Evolutionary conservation across 345 rosid genomes (phyloP).

Genomic region (Eucalyptus tenuipes): DNA sequence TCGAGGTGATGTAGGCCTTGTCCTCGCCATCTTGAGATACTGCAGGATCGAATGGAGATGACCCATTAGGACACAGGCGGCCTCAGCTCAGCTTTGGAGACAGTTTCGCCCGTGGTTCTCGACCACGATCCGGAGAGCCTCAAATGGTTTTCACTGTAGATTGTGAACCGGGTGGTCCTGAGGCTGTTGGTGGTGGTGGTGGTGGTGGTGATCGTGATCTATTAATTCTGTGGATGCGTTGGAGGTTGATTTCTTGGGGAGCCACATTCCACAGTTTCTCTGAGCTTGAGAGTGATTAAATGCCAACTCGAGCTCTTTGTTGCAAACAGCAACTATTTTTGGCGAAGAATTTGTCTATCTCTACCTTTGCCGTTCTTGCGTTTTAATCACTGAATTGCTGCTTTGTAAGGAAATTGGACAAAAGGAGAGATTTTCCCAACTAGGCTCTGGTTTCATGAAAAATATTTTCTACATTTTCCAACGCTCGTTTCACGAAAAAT

Average conservation of each 20-base stretch:
- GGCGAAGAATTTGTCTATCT: too few relatives aligned
- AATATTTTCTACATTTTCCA: rapidly evolving
- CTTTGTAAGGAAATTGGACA: too few relatives aligned
- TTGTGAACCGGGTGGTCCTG: background rate
- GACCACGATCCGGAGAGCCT: slow-evolving; percentile 9
- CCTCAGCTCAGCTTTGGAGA: background rate
- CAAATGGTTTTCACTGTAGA: slow-evolving; percentile 7
- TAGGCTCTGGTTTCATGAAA: too few relatives aligned
- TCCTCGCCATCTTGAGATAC: too few relatives aligned
- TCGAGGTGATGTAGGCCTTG: too few relatives aligned
- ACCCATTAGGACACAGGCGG: background rate
- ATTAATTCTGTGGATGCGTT: background rate
- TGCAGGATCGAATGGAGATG: too few relatives aligned
- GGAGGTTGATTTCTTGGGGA: slow-evolving; percentile 8
- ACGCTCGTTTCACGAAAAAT: too few relatives aligned
- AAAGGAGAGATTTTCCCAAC: too few relatives aligned
- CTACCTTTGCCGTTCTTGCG: too few relatives aligned
- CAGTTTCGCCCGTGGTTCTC: background rate
- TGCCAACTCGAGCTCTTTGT: slow-evolving; percentile 32
- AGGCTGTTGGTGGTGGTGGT: slow-evolving; percentile 1
- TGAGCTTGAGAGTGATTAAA: slow-evolving; percentile 53
- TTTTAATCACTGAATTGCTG: too few relatives aligned
- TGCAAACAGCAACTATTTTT: too few relatives aligned
- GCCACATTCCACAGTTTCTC: slow-evolving; percentile 45
- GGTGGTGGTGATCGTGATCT: background rate